Evolutionary conservation across 371 early-diverging fungal species (phyloP).

Genomic region (Mucor piriformis): DNA sequence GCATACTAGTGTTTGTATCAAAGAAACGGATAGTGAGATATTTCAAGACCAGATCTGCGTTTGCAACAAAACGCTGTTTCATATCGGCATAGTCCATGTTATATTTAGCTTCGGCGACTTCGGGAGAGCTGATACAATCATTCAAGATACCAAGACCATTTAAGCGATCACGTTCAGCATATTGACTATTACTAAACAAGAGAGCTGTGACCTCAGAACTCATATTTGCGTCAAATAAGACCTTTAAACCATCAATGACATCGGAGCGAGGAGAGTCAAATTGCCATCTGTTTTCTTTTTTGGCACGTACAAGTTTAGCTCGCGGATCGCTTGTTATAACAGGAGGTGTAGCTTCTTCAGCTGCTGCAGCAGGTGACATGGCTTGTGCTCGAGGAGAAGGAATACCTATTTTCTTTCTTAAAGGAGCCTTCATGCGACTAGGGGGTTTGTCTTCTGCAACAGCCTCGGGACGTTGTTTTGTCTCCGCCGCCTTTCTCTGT

Average conservation of each 20-base stretch:
- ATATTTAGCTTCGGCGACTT: constrained; percentile 43
- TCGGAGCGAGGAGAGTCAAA: constrained; percentile 80
- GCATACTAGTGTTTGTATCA: constrained; percentile 86
- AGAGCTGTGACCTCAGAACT: constrained; percentile 54
- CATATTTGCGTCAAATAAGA: constrained; percentile 66
- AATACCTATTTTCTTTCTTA: constrained; percentile 22
- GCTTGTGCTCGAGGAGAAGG: constrained; percentile 24
- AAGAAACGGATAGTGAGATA: constrained; percentile 85
- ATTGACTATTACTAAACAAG: constrained; percentile 83
- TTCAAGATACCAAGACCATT: constrained; percentile 69
- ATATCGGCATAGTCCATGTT: constrained; percentile 55
- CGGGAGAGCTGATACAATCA: constrained; percentile 58
- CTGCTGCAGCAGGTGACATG: constrained; percentile 16
- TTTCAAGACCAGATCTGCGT: constrained; percentile 80
- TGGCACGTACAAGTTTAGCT: constrained; percentile 71
- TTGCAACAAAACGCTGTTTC: constrained; percentile 60
- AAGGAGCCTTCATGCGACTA: constrained; percentile 23
- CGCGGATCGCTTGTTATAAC: constrained; percentile 67
- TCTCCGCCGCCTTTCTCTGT: neutral
- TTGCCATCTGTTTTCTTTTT: constrained; percentile 77
- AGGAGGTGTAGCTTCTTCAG: constrained; percentile 40
- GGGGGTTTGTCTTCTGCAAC: constrained; percentile 17
- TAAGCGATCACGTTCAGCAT: constrained; percentile 79
- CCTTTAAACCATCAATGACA: constrained; percentile 61
- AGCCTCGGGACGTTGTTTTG: constrained; percentile 15